Base-by-base conservation (phyloP, 768 basidiomycete genomes). In the Leucosporidium scottii region DNA sequence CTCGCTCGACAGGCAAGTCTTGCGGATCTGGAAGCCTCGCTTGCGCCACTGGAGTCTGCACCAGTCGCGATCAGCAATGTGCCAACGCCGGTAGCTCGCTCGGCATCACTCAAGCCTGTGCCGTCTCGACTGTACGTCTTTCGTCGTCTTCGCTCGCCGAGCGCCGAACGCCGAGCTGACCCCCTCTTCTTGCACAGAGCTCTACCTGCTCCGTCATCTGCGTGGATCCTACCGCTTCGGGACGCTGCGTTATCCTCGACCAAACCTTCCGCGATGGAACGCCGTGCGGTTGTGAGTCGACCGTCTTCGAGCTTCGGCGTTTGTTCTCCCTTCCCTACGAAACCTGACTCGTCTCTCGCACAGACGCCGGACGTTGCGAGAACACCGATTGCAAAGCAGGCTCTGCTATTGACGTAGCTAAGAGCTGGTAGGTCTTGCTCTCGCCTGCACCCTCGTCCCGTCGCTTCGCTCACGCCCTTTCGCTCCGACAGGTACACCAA, bases 1-100 rank as follows among this genome's bases (percentile, higher is more conserved):
- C 56, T 31, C 48, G 63, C 68, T 71, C 63, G 56, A 44, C 67
- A 85, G 86, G 88, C 44, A 81, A 83, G 77, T 82, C 82, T 64
- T 91, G 91, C 75, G 90, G 90, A 15, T 31, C 30, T 39, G 79
- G 81, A 67, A 84, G 83, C 49, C 78, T 91, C 47, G 83, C 83
- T 30, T 92, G 91, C 77, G 90, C 90, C 0, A 85, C 83, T 72
- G 90, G 91, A 12, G 79, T 81, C 36, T 93, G 91, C 78, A 92
- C 90, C 34, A 89, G 88, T 10, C 76, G 86, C 25, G 81, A 84
- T 67, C 77, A 79, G 56, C 90, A 93, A 85, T 93, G 90, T 77
- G 83, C 84, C 75, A 82, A 80, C 31, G 83, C 87, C 66, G 90
- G 90, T 10, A 80, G 84, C 10, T 85, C 86, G n/a, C 82, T 91